These are phyloP conservation scores for Fusarium sp. DNA, from an alignment of 2,329 filamentous ascomycete species.

Conservation along the genomic window DNA sequence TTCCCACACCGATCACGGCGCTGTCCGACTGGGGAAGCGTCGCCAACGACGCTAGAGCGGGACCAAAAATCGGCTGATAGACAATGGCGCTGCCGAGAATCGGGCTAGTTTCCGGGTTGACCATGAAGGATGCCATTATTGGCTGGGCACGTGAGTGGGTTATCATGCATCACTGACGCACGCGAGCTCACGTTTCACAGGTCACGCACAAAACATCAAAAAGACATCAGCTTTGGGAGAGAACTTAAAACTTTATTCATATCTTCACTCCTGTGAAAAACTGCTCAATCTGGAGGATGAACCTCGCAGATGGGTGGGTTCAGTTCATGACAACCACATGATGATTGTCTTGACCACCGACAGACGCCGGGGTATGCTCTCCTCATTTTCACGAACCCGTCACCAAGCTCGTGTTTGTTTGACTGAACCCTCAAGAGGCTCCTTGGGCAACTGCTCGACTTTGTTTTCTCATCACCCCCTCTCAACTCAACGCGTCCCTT, in stretches of 20 bases:
- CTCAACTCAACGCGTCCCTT: constrained; percentile 41
- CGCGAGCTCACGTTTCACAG: background rate
- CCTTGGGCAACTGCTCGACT: constrained; percentile 15
- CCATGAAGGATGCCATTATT: constrained; percentile 5
- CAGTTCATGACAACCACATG: background rate
- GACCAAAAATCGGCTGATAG: constrained; percentile 21
- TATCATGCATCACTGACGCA: background rate
- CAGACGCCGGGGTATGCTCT: constrained; percentile 7
- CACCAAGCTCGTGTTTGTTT: constrained; percentile 9
- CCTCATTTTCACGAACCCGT: constrained; percentile 17
- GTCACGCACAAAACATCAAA: constrained; percentile 13
- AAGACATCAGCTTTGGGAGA: constrained; percentile 5
- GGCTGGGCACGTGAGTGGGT: constrained; percentile 17
- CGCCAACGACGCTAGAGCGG: constrained; percentile 6
- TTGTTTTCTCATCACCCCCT: constrained; percentile 22
- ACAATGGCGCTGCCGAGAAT: constrained; percentile 31
- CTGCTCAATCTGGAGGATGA: background rate
- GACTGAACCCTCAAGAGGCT: constrained; percentile 13
- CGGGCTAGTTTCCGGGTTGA: constrained; percentile 27
- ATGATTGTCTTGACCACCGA: background rate
- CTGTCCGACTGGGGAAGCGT: constrained; percentile 22
- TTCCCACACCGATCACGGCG: constrained; percentile 44
- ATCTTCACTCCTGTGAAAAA: constrained; percentile 28
- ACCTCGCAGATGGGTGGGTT: constrained; percentile 10
- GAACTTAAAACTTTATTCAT: constrained; percentile 35